A percentile compares a stretch with the other conserved stretches of the same genome.
Evolutionary conservation across 2,329 filamentous ascomycete species (phyloP).

Genomic region (Beauveria medogensis): DNA sequence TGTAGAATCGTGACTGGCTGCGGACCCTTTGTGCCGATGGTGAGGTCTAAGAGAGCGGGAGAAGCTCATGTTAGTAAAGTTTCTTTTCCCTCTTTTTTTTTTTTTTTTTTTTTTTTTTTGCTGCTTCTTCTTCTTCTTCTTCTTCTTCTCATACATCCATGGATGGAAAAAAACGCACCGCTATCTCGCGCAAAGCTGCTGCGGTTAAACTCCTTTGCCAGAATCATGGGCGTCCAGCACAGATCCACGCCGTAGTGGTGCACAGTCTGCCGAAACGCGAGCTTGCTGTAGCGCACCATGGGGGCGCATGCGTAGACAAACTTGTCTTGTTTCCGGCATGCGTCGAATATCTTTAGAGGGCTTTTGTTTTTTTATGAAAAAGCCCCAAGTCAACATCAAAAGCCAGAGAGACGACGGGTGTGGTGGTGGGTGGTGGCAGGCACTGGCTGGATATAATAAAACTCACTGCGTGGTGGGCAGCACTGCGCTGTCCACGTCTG

Average conservation of each 20-base stretch:
- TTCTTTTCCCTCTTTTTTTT: too few species aligned
- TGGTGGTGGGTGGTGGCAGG: too few species aligned
- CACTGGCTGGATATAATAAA: not conserved
- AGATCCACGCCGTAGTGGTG: constrained; percentile 57
- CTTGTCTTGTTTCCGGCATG: constrained; percentile 41
- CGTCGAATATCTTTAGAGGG: constrained; percentile 52
- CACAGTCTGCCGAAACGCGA: constrained; percentile 62
- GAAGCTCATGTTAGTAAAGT: too few species aligned
- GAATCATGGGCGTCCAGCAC: constrained; percentile 65
- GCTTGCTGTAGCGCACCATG: constrained; percentile 63
- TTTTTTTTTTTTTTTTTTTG: too few species aligned
- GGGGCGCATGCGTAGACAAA: constrained; percentile 54
- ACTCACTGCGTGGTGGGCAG: constrained; percentile 11
- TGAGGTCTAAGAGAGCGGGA: constrained; percentile 41
- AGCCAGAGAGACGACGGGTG: not conserved
- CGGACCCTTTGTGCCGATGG: constrained; percentile 42
- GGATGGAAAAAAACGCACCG: constrained; percentile 29
- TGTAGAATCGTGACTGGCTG: constrained; percentile 58
- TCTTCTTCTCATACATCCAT: too few species aligned
- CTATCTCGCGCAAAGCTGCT: constrained; percentile 51
- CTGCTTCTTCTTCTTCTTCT: too few species aligned
- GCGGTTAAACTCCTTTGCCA: constrained; percentile 62
- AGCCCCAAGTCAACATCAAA: not conserved
- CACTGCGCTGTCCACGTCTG: constrained; percentile 1
- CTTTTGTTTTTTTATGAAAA: constrained; percentile 23